Base-by-base conservation (phyloP, 371 early-diverging fungal species). In the Mucor sp. region DNA sequence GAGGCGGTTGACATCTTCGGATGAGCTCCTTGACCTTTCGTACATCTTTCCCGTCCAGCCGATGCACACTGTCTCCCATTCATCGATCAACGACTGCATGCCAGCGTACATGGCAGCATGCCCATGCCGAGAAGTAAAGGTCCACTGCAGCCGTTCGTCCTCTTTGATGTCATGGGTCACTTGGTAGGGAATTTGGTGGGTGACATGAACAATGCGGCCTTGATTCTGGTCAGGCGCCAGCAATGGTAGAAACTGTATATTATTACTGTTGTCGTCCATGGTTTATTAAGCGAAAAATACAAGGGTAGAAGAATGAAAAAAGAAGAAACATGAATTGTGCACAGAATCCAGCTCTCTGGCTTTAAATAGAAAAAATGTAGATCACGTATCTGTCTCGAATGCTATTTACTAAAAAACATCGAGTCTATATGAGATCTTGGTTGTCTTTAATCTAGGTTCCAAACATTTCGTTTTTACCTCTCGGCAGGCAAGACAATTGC, bases 61-160 rank as follows among this genome's bases (percentile, higher is more conserved):
- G 67, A 94, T 81, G 66, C 88, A 86, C 39, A 89, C 56, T 21
- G 78, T 85, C 39, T 87, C 83, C 68, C 84, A 79, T 21, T 80
- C 76, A 6, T 79, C 75, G 17, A 53, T 57, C 9, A 92, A 73
- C 0, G 90, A 87, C 37, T 76, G 69, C 35, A 93, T 86, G 39
- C 93, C 93, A 25, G 89, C 80, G 66, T 90, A 92, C 79, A 94
- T 87, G 30, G 94, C 94, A 19, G 88, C 82, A 72, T 93, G 94
- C 25, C 91, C 92, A 8, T 86, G 78, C 28, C 94, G 82, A 32
- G 77, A 74, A 25, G 65, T 61, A 47, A 81, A 72, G 32, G 53
- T 58, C 81, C 83, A 80, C 85, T 63, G 43, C 14, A 60, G 14
- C 69, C 64, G 59, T 28, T 67, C 75, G 61, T 74, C 17, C 53